Evolutionary conservation across 805 yeast species (phyloP).

Genomic region (Metschnikowia chrysomelidarum): DNA sequence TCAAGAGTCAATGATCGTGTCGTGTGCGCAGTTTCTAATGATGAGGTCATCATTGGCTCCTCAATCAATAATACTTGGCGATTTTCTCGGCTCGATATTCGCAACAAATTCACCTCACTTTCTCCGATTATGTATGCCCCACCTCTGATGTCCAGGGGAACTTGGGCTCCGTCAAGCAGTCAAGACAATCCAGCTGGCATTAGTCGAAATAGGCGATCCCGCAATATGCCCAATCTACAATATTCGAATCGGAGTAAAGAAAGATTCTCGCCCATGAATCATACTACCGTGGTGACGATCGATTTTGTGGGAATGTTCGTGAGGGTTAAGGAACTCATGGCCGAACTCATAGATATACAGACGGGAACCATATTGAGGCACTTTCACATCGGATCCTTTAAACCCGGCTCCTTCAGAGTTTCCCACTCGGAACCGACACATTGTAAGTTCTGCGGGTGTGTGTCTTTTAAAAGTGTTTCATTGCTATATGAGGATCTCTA

Average conservation of each 20-base stretch:
- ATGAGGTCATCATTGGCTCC: constrained; percentile 58
- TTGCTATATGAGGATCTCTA: constrained; percentile 66
- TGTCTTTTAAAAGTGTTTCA: constrained; percentile 70
- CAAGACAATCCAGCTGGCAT: neutral
- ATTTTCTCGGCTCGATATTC: constrained; percentile 41
- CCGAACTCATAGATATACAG: constrained; percentile 74
- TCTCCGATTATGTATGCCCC: constrained; percentile 16
- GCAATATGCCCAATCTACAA: neutral
- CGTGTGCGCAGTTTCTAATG: constrained; percentile 50
- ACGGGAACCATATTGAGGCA: constrained; percentile 68
- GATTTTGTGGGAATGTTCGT: constrained; percentile 76
- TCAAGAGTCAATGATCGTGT: constrained; percentile 76
- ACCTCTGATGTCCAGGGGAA: constrained; percentile 18
- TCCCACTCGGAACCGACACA: constrained; percentile 85
- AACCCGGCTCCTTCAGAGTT: constrained; percentile 58
- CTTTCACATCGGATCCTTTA: constrained; percentile 61
- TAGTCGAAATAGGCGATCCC: neutral
- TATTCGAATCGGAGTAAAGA: neutral
- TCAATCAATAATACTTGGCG: constrained; percentile 68
- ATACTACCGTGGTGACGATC: constrained; percentile 48
- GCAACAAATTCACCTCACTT: constrained; percentile 7
- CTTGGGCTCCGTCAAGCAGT: constrained; percentile 2
- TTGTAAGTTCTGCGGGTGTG: constrained; percentile 90
- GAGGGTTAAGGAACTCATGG: constrained; percentile 51
- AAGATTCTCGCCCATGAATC: constrained; percentile 23